Evolutionary conservation across 2,329 filamentous ascomycete genomes (phyloP).

Genomic region (Verticillium alfalfae): DNA sequence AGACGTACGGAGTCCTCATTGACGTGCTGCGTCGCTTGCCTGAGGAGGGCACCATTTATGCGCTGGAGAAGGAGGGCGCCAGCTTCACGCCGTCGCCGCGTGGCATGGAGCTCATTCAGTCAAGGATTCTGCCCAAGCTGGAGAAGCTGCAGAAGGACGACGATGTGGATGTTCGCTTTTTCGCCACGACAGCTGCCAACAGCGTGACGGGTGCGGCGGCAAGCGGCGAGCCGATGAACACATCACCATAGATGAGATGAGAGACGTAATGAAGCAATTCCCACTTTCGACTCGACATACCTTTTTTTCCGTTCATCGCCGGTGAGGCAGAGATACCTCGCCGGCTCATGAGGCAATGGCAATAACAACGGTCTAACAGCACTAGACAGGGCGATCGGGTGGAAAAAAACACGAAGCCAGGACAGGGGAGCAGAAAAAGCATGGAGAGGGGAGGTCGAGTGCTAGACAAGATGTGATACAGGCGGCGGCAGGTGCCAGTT

Average conservation of each 20-base stretch:
- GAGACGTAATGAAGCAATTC: constrained; percentile 45
- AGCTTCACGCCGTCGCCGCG: constrained; percentile 60
- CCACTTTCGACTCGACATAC: constrained; percentile 14
- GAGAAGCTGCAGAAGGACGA: constrained; percentile 96
- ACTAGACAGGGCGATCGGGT: not conserved
- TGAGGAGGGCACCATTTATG: constrained; percentile 78
- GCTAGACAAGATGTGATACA: not conserved
- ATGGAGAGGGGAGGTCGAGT: not conserved
- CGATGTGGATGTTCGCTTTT: constrained; percentile 97
- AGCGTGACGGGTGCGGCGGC: constrained; percentile 39
- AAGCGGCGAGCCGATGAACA: constrained; percentile 58
- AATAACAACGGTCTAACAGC: not conserved
- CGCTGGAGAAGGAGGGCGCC: constrained; percentile 72
- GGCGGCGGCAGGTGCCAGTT: not conserved
- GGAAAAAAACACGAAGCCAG: not conserved
- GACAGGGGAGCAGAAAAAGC: not conserved
- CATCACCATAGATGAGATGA: constrained; percentile 51
- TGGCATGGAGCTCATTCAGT: constrained; percentile 75
- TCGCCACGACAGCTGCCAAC: constrained; percentile 83
- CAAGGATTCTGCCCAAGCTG: constrained; percentile 81
- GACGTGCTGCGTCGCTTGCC: constrained; percentile 88
- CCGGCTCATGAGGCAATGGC: not conserved
- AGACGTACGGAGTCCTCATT: constrained; percentile 89
- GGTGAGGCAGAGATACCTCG: not conserved
- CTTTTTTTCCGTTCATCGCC: not conserved